These are phyloP conservation scores for Microcera coccophila DNA, from an alignment of 2,329 filamentous ascomycete genomes.

Conservation along the genomic window DNA sequence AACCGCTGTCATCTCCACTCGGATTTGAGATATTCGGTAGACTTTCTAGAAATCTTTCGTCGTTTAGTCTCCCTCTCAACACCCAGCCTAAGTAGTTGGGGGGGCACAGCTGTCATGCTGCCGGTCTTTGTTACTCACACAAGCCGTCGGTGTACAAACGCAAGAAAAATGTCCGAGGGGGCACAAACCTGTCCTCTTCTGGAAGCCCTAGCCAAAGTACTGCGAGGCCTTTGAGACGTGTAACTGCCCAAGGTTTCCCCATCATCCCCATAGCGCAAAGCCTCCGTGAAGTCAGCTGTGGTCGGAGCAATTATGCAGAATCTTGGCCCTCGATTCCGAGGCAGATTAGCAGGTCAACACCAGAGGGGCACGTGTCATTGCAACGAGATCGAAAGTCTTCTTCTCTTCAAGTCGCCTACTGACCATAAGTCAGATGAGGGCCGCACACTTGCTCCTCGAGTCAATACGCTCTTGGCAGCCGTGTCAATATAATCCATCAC, in stretches of 20 bases:
- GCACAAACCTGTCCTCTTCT: slow-evolving; percentile 30
- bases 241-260: slow-evolving; percentile 3
- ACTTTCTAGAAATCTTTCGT: slow-evolving; percentile 18
- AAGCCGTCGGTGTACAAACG: slow-evolving; percentile 38
- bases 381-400: too few relatives aligned
- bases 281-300: slow-evolving; percentile 9
- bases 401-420: too few relatives aligned
- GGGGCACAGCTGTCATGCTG: slow-evolving; percentile 22
- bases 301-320: slow-evolving; percentile 8
- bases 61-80: slow-evolving; percentile 5
- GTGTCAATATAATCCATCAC: slow-evolving; percentile 9
- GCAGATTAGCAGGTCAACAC: neutral
- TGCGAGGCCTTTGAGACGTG: slow-evolving; percentile 7
- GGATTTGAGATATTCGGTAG: slow-evolving; percentile 12
- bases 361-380: too few relatives aligned
- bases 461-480: slow-evolving; percentile 3
- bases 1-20: slow-evolving; percentile 18
- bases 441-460: slow-evolving; percentile 3
- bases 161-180: slow-evolving; percentile 36
- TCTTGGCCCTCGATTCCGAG: slow-evolving; percentile 1
- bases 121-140: slow-evolving; percentile 32
- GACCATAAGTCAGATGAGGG: neutral
- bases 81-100: slow-evolving; percentile 4
- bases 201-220: slow-evolving; percentile 14
- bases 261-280: slow-evolving; percentile 8